Base-by-base conservation (phyloP, 75 land plant genomes). In the Ceratopteris richardii region DNA sequence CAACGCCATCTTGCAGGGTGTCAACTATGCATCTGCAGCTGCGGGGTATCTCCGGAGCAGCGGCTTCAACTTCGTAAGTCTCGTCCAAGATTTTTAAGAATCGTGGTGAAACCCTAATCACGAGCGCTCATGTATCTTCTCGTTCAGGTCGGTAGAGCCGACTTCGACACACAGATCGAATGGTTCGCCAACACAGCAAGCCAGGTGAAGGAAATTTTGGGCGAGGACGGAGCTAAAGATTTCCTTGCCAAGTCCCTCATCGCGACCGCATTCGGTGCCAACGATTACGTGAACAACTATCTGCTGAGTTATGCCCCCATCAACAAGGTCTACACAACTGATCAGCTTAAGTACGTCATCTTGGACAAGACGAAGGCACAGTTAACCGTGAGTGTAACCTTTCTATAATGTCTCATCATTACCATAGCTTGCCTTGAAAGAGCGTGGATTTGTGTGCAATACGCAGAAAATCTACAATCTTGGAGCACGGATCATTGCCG, bases 251-350 rank as follows among this genome's bases (percentile, higher is more conserved):
- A 71, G 29, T 81, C 85, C 18, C 31, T 79, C 55, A 4, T 52
- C 5, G 29, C 29, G 7, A 52, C 54, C 5, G 54, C 25, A 4
- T 73, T 83, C 70, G 87, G 87, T 4, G 77, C 81, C 74, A 87
- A 87, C 51, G 91, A 87, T 64, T 87, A 75, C 24, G 75, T 87
- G 4, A 90, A 90, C 80, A 90, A 90, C 52, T 90, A 61, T 66
- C 66, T 90, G 55, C 84, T 77, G 16, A 73, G 84, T 0, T 74
- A 72, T 44, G 18, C 85, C 21, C 54, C 84, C 29, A 80, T 69
- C 36, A 64, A 70, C 0, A 66, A 60, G 54, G 66, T 66, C 16
- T 89, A 80, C 50, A 82, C 81, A 1, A 70, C 66, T 27, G 66
- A 61, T 1, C 72, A 72, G 39, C 86, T 78, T 37, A 46, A 54